Evolutionary conservation across 805 yeast genomes (phyloP), one percentile per base, ranked within the genome.

Genomic region (Ogataea paradorogensis): DNA sequence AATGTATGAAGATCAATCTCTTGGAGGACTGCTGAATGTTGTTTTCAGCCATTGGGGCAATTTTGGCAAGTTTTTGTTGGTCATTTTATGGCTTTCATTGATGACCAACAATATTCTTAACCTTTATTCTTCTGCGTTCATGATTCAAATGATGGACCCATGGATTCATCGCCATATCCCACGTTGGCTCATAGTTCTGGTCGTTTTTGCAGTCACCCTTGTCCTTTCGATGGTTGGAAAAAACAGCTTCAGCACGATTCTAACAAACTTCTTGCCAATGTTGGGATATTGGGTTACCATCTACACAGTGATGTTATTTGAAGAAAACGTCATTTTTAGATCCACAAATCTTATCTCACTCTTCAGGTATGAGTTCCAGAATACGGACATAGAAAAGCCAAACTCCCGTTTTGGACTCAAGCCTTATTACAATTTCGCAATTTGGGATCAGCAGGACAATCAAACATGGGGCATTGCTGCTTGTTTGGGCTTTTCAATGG

Each of bases 281-380:
- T 75, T 87, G 43, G 95, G 95, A 2, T 87, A 87, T 63, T 87
- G 96, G 96, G 76, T 85, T 40, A 77, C 90, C 42, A 84, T 87
- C 65, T 88, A 87, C 59, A 76, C 82, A 52, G 73, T 76, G n/a
- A 58, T 87, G 31, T 62, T 86, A 24, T 43, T 85, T 3, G 86
- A 84, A 48, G 96, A 87, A 58, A 85, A 85, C 54, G 41, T 71
- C 4, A 69, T 86, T 13, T 87, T 87, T 66, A 72, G 96, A 56
- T 62, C 66, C 20, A 70, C 78, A 1, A 42, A 31, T 49, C 57
- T 77, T 13, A 43, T 52, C 10, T 61, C 63, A 33, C 41, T 72
- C n/a, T 73, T 59, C 58, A 63, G 65, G 9, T 58, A 61, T 46
- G 81, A 71, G 43, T 69, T 74, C 44, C 50, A 42, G 11, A 37